Evolutionary conservation across 306 rosid species (phyloP).

Genomic region (Senna tora): DNA sequence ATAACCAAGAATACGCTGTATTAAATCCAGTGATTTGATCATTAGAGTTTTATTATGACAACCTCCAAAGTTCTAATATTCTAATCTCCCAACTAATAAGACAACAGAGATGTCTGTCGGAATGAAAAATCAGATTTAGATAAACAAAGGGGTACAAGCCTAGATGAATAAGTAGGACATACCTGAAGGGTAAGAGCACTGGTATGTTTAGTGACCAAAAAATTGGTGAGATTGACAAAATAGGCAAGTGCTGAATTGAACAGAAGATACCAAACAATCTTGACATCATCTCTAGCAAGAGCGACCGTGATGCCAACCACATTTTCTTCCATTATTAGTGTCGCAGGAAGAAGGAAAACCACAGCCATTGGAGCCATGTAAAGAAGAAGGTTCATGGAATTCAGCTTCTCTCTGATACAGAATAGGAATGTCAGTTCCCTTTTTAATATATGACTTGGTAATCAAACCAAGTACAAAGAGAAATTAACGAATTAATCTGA

Average conservation of each 20-base stretch:
- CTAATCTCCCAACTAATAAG: conserved; percentile 27
- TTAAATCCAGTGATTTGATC: conserved; percentile 20
- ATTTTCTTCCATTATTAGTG: conserved; percentile 97
- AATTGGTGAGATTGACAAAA: conserved; percentile 96
- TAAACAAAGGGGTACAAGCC: background rate
- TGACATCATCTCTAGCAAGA: conserved; percentile 90
- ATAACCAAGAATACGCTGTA: conserved; percentile 23
- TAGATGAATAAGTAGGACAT: conserved; percentile 34
- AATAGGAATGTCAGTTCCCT: conserved; percentile 42
- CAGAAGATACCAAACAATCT: conserved; percentile 92
- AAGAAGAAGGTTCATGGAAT: conserved; percentile 97
- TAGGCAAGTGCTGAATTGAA: conserved; percentile 92
- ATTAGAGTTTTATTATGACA: conserved; percentile 25
- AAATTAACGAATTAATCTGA: background rate
- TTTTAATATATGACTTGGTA: conserved; percentile 27
- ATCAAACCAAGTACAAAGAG: conserved; percentile 3
- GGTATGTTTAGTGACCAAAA: conserved; percentile 97
- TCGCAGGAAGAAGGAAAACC: conserved; percentile 94
- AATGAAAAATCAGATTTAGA: conserved; percentile 26
- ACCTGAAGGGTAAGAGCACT: conserved; percentile 99
- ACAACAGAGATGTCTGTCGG: background rate
- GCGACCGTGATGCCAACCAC: conserved; percentile 97
- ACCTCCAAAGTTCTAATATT: conserved; percentile 37
- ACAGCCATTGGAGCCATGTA: conserved; percentile 99
- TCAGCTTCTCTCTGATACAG: conserved; percentile 90